A percentile compares a stretch with the other conserved stretches of the same genome.
phyloP scores from a whole-genome alignment of 2,329 filamentous ascomycete species.

The Penicillium sp. region DNA sequence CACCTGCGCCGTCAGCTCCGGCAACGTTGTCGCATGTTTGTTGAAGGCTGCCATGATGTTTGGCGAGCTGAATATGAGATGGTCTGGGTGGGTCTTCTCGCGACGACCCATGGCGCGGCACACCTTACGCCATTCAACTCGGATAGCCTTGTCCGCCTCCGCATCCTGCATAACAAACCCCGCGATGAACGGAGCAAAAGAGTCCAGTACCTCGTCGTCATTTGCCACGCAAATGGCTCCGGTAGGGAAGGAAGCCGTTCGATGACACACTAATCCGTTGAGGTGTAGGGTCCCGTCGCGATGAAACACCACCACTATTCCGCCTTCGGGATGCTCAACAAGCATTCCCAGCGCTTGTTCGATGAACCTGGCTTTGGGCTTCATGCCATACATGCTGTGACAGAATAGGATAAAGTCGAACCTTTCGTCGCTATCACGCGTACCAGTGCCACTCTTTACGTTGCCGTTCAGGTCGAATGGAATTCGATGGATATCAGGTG shows the following conservation, averaged over 20 bases:
- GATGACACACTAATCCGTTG: slow-evolving; percentile 50
- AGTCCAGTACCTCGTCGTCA: slow-evolving; percentile 47
- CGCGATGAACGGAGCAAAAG: slow-evolving; percentile 54
- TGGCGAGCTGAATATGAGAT: slow-evolving; percentile 52
- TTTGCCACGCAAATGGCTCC: slow-evolving; percentile 47
- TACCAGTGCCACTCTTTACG: slow-evolving; percentile 16
- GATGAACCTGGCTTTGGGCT: slow-evolving; percentile 48
- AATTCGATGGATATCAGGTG: slow-evolving; percentile 5
- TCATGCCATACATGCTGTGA: slow-evolving; percentile 64
- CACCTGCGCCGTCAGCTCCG: slow-evolving; percentile 46
- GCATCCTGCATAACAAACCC: slow-evolving; percentile 41
- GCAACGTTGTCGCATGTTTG: slow-evolving; percentile 44
- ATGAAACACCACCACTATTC: slow-evolving; percentile 56
- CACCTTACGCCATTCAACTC: slow-evolving; percentile 49
- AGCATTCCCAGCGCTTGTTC: slow-evolving; percentile 51
- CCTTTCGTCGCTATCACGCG: slow-evolving; percentile 31
- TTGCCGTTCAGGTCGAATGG: slow-evolving; percentile 23
- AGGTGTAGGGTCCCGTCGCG: slow-evolving; percentile 47
- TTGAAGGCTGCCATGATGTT: slow-evolving; percentile 54
- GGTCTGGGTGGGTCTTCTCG: slow-evolving; percentile 35
- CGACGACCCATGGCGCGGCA: slow-evolving; percentile 50
- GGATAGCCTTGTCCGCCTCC: slow-evolving; percentile 30
- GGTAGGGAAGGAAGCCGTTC: slow-evolving; percentile 47
- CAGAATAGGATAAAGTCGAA: slow-evolving; percentile 61
- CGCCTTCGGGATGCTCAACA: slow-evolving; percentile 27